Percentiles rank a stretch among this genome's conserved stretches.
Conservation (phyloP, 1,284 basidiomycete species). For the Boletus mariae region DNA sequence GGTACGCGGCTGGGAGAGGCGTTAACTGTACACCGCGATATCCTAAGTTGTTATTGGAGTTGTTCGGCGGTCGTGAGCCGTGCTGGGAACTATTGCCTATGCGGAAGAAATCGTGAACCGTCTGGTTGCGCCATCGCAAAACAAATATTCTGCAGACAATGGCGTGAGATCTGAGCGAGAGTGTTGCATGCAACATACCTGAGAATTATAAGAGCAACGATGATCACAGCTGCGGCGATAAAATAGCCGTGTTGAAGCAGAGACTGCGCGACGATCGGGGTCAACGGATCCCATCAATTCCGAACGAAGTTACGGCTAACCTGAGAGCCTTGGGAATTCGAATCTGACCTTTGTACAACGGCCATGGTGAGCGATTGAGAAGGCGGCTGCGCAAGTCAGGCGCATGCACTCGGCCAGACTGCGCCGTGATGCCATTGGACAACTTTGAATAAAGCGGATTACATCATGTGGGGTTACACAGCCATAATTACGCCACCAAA, state of each 20-base stretch:
- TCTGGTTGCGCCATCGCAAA: constrained; percentile 22
- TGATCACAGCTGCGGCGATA: constrained; percentile 14
- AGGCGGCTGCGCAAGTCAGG: constrained; percentile 7
- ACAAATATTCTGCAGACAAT: constrained; percentile 17
- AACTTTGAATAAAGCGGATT: background rate
- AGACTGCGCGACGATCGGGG: constrained; percentile 15
- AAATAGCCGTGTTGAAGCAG: constrained; percentile 24
- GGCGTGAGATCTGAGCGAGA: background rate
- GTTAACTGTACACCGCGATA: constrained; percentile 15
- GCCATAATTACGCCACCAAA: constrained; percentile 18
- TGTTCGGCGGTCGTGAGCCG: constrained; percentile 1
- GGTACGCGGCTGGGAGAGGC: constrained; percentile 18
- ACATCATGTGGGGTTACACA: background rate
- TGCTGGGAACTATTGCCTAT: background rate
- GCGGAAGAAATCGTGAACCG: constrained; percentile 23
- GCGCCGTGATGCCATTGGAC: background rate
- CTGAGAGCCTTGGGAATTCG: constrained; percentile 4
- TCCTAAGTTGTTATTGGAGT: constrained; percentile 5
- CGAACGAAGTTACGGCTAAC: constrained; percentile 11
- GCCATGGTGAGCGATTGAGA: constrained; percentile 8
- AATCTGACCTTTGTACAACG: constrained; percentile 1
- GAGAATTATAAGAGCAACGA: constrained; percentile 18
- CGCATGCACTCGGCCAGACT: no score
- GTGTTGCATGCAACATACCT: constrained; percentile 14
- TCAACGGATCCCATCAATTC: background rate